Base-by-base conservation (phyloP, 140 eudicot species). In the Bidens hawaiensis region DNA sequence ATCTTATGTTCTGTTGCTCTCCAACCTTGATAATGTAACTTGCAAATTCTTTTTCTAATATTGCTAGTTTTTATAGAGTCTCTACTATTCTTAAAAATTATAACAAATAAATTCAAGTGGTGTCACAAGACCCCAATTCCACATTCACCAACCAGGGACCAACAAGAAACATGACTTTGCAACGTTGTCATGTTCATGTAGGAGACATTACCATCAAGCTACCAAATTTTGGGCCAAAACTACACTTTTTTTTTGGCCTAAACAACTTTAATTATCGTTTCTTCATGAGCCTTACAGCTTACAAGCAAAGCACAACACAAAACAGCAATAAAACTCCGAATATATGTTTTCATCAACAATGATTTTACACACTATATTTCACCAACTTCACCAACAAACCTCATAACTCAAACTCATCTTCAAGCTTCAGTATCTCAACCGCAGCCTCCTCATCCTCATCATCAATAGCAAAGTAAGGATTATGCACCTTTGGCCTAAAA, bases 391-490 rank as follows among this genome's bases (percentile, higher is more conserved):
- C 14, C 1, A 50, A 50, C 55, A 45, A 67, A 17, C 73, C 65
- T 78, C 65, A 78, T 21, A 78, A 67, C 11, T 78, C 83, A 61
- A 78, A 78, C 49, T 78, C 59, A 64, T 64, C 69, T 46, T 64
- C 85, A 61, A 69, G 76, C 70, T 70, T 75, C 53, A 79, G 38
- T 51, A 67, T 68, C 52, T 75, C 78, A 22, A 78, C 67, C 52
- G 85, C 85, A 70, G 81, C 81, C 61, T 79, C 85, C 25, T 80
- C 85, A 43, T 80, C 85, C 6, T 80, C 85, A 71, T 80, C 85
- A 45, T 80, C 82, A 15, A 76, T 67, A 1, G 79, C 82, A 55
- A 80, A 67, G 41, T 80, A 76, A 9, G 85, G 85, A 22, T 80
- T 80, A n/a, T 76, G 79, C 48, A 47, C 68, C 61, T 71, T 72